Conservation (phyloP, 768 basidiomycete genomes). For the Termitomyces sp. region DNA sequence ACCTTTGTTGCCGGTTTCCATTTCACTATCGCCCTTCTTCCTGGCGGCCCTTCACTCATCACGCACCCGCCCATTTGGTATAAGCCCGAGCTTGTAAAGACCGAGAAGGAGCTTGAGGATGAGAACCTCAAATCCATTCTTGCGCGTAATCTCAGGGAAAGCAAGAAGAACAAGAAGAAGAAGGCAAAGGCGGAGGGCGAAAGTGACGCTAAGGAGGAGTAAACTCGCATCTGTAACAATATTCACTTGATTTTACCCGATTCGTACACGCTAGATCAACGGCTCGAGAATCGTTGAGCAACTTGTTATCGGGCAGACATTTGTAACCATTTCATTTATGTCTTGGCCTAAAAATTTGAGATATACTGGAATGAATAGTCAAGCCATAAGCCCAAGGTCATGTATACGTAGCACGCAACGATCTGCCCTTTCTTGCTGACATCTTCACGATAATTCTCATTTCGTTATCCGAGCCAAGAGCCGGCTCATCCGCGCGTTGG, state of each 20-base stretch:
- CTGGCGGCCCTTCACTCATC: conserved; percentile 83
- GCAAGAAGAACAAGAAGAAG: conserved; percentile 92
- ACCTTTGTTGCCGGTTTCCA: conserved; percentile 94
- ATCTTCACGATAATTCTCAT: too few relatives aligned
- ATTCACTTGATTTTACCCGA: not conserved
- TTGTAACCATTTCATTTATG: not conserved
- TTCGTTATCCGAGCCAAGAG: not conserved
- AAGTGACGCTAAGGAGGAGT: conserved; percentile 28
- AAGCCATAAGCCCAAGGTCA: too few relatives aligned
- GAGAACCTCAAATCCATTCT: conserved; percentile 79
- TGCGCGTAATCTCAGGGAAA: conserved; percentile 76
- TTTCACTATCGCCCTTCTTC: conserved; percentile 91
- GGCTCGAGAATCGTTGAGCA: not conserved
- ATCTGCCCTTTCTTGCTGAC: not conserved
- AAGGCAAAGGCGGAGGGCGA: conserved; percentile 52
- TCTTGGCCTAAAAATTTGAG: not conserved
- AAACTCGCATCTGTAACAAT: conserved; percentile 2
- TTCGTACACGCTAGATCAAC: not conserved
- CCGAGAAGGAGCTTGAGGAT: conserved; percentile 85
- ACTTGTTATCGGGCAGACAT: not conserved
- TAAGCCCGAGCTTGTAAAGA: conserved; percentile 85
- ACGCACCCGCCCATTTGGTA: conserved; percentile 91
- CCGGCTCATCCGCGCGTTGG: not conserved
- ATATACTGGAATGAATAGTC: not conserved
- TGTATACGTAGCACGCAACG: not conserved